Evolutionary conservation across 2,329 filamentous ascomycete species (phyloP), one percentile per base, ranked within the genome.

Genomic region (Chrysosphaeria jannelii): DNA sequence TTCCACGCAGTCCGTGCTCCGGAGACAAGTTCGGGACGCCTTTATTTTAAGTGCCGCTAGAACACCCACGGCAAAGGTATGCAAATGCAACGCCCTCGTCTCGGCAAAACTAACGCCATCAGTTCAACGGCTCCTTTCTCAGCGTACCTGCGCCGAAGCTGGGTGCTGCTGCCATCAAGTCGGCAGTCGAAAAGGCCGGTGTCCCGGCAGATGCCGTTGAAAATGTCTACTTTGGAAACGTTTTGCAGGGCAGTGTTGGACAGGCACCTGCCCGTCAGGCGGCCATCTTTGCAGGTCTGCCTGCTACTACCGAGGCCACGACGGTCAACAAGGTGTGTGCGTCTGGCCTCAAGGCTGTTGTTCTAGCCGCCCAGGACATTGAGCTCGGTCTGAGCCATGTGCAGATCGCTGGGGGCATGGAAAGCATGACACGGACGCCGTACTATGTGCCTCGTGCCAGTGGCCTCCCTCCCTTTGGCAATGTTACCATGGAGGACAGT

Each of bases 261-360:
- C 85, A 97, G 47, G 63, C 85, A 1, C 85, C 85, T 2, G 81
- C 85, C 12, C 65, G 85, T 23, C 85, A 97, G 48, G 85, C 85
- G 8, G 52, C 63, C 32, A 70, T 93, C 29, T 81, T 88, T 38
- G 76, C 85, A 4, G 79, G 79, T 2, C 60, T 93, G 4, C 57
- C 76, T 7, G 51, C 64, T n/a, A 62, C 56, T 5, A 58, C 88
- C 27, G 85, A 97, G 47, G 71, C 79, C 17, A 67, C 70, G 23
- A 93, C 85, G 10, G 68, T 97, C 45, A 97, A 97, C 56, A 97
- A 97, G 48, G 85, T 97, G 29, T 97, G 85, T 50, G 71, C 85
- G 4, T 91, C 79, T 0, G 85, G 85, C 5, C 53, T 97, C 33
- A 97, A 97, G 45, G 72, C 85, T 2, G 78, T 93, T 4, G 65